phyloP scores from a whole-genome alignment of 768 basidiomycete species.

The Tricholoma saponaceum region DNA sequence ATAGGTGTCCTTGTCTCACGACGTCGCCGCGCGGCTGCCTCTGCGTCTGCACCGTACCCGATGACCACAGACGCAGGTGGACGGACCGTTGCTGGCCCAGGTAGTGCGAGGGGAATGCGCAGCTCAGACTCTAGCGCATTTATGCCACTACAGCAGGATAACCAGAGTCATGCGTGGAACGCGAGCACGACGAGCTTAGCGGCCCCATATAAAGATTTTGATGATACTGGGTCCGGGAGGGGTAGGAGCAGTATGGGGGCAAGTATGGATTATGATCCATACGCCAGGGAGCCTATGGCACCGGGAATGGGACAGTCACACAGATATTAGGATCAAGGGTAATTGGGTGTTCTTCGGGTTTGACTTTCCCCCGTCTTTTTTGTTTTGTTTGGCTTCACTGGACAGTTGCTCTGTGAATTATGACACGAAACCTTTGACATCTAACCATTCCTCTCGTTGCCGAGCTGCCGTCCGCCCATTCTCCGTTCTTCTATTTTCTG shows the following conservation, averaged over 20 bases:
- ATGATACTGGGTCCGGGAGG: conserved; percentile 1
- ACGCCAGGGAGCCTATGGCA: conserved; percentile 10
- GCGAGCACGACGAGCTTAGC: conserved; percentile 46
- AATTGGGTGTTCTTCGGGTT: not conserved
- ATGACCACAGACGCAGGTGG: conserved; percentile 13
- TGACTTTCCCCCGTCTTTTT: not conserved
- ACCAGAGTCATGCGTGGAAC: conserved; percentile 56
- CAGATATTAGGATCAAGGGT: not conserved
- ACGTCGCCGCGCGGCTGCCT: conserved; percentile 42
- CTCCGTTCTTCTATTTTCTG: not conserved
- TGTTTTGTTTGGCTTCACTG: not conserved
- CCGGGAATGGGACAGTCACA: not conserved
- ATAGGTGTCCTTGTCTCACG: conserved; percentile 50
- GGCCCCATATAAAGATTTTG: conserved; percentile 31
- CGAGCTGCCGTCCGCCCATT: not conserved
- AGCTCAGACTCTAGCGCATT: conserved; percentile 69
- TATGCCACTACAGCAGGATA: conserved; percentile 63
- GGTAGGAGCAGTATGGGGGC: conserved; percentile 23
- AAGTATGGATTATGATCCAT: conserved; percentile 34
- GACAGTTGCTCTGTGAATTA: not conserved
- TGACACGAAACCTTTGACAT: not conserved
- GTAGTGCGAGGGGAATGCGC: conserved; percentile 32
- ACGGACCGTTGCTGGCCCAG: conserved; percentile 18
- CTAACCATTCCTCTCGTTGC: not conserved
- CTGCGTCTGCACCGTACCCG: conserved; percentile 24